Base-by-base conservation (phyloP, 805 yeast genomes). In the Suhomyces xylopsoci region DNA sequence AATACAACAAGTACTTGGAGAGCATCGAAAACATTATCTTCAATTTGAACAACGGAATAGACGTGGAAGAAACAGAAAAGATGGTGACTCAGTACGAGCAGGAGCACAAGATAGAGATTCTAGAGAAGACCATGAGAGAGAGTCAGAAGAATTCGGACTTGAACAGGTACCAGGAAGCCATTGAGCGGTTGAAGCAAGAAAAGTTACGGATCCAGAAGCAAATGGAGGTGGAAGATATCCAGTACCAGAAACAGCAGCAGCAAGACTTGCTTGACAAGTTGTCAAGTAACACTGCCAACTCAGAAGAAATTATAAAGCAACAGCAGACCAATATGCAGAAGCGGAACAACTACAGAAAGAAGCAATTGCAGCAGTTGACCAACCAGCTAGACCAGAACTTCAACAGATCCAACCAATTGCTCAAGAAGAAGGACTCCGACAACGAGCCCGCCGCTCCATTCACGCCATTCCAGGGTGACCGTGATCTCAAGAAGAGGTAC, bases 381-480 rank as follows among this genome's bases (percentile, higher is more conserved):
- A 83, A 80, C 55, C 88, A 85, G 59, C 63, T 74, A 50, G 79
- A 75, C 51, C 71, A 68, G 45, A 72, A 68, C 56, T 71, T 73
- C 51, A 67, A 71, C 57, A 61, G 63, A 50, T 43, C 61, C 45
- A 62, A 67, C 42, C 65, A 70, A 15, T 56, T 66, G 61, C 51
- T 56, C 64, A 43, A 72, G 62, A 38, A 38, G 24, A 57, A 63
- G 34, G 58, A 62, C 14, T 57, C 53, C 26, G 58, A 54, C 28
- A 68, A 63, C 26, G 64, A 53, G 9, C 65, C 56, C 14, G 54
- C 52, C 41, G 59, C 67, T 7, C 98, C 98, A 15, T 93, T 92
- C 67, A 91, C 98, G 9, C 98, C 98, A 7, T 93, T 93, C 71
- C 84, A 86, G 63, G 97, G 97, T 45, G 98, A 93, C 70, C 78